Conservation (phyloP, 2,329 filamentous ascomycete species). For the Mariannaea elegans region DNA sequence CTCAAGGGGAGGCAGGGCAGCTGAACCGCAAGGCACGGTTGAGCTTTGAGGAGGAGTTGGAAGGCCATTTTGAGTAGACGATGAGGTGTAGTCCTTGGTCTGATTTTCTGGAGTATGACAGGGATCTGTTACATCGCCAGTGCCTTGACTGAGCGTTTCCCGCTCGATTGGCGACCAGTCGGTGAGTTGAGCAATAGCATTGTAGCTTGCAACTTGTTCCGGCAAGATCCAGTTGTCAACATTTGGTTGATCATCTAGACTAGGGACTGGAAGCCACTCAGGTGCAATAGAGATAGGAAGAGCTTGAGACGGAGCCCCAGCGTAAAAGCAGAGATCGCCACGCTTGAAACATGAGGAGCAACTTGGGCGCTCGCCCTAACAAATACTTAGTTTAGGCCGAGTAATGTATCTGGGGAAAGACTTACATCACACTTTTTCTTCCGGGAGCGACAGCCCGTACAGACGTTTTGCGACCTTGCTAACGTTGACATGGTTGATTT, state of each 20-base stretch:
- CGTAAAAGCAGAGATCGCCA: slow-evolving; percentile 34
- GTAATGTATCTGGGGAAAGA: neutral
- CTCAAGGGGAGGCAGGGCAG: slow-evolving; percentile 14
- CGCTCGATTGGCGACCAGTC: neutral
- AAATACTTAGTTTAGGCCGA: neutral
- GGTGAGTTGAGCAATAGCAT: neutral
- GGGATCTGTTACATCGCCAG: neutral
- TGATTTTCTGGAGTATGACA: neutral
- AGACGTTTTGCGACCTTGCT: slow-evolving; percentile 38
- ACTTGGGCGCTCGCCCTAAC: slow-evolving; percentile 29
- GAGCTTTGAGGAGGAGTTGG: slow-evolving; percentile 6
- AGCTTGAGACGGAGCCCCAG: slow-evolving; percentile 17
- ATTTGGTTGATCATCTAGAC: neutral
- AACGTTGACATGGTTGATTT: slow-evolving; percentile 30
- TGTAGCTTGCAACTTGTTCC: too few species aligned
- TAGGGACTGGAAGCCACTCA: slow-evolving; percentile 2
- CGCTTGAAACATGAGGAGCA: slow-evolving; percentile 33
- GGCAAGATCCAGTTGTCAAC: neutral
- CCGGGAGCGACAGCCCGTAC: slow-evolving; percentile 35
- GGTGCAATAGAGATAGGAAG: neutral
- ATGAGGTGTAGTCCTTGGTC: neutral
- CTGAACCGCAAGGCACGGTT: neutral
- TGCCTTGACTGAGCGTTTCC: neutral
- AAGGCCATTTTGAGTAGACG: neutral
- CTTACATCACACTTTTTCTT: slow-evolving; percentile 41